Evolutionary conservation across 768 basidiomycete species (phyloP).

Genomic region (Phaffia australis): DNA sequence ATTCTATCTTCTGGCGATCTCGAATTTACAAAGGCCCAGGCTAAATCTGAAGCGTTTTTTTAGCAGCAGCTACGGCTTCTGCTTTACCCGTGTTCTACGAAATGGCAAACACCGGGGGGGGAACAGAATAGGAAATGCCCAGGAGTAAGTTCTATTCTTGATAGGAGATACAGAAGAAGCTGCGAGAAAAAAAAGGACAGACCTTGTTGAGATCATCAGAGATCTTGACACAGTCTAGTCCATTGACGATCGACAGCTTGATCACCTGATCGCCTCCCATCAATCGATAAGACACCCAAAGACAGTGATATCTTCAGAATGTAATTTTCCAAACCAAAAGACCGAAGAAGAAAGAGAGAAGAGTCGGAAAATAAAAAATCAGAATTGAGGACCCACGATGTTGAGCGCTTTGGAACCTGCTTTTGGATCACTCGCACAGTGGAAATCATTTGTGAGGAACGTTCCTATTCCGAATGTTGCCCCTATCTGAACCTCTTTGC

Average conservation of each 20-base stretch:
- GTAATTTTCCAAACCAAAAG: too few species aligned
- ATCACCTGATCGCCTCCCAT: conserved; percentile 11
- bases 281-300: too few species aligned
- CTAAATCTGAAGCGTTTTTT: too few species aligned
- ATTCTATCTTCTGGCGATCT: too few species aligned
- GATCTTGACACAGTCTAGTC: conserved; percentile 74
- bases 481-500: background rate
- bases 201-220: conserved; percentile 84
- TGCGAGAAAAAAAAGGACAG: conserved; percentile 6
- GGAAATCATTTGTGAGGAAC: conserved; percentile 79
- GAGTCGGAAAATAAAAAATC: background rate
- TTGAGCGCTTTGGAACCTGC: conserved; percentile 47
- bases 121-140: background rate
- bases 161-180: background rate
- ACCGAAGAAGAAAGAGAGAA: background rate
- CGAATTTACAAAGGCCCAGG: too few species aligned
- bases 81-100: conserved; percentile 56
- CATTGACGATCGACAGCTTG: conserved; percentile 56
- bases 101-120: background rate
- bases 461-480: conserved; percentile 92
- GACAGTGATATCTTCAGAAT: too few species aligned
- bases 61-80: conserved; percentile 29
- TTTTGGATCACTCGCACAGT: conserved; percentile 32
- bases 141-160: background rate
- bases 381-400: conserved; percentile 49